phyloP scores from a whole-genome alignment of 2,329 filamentous ascomycete species.

The Claviceps spartinae region DNA sequence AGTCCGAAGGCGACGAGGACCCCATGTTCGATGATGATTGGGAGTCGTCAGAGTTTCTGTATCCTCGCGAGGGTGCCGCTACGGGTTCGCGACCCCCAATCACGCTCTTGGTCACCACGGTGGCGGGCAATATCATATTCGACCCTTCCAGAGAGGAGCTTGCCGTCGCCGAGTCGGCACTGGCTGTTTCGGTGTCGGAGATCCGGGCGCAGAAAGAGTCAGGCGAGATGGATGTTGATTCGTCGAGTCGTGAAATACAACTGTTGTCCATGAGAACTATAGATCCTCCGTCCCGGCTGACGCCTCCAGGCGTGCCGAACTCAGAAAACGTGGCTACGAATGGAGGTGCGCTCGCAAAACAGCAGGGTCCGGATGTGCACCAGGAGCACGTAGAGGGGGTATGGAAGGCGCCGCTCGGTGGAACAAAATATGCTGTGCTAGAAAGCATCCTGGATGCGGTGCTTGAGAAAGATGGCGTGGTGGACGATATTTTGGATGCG shows the following conservation, averaged over 20 bases:
- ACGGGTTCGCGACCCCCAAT: constrained; percentile 55
- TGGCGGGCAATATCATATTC: constrained; percentile 82
- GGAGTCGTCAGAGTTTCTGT: constrained; percentile 69
- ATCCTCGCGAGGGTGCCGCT: constrained; percentile 36
- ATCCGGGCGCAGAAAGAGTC: constrained; percentile 11
- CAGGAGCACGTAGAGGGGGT: constrained; percentile 50
- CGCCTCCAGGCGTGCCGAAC: constrained; percentile 56
- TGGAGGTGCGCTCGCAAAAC: constrained; percentile 23
- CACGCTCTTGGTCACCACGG: constrained; percentile 77
- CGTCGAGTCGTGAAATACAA: constrained; percentile 32
- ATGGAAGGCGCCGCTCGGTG: constrained; percentile 76
- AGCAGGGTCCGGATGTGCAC: constrained; percentile 30
- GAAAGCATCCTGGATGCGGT: constrained; percentile 64
- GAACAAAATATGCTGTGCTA: constrained; percentile 62
- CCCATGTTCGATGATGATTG: constrained; percentile 98
- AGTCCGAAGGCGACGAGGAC: constrained; percentile 86
- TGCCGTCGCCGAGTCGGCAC: constrained; percentile 76
- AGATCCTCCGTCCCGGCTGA: constrained; percentile 60
- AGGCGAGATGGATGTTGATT: constrained; percentile 29
- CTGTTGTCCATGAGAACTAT: constrained; percentile 59
- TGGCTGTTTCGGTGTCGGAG: constrained; percentile 69
- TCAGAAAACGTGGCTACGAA: constrained; percentile 43
- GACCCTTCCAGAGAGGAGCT: constrained; percentile 87
- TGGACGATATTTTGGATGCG: constrained; percentile 72
- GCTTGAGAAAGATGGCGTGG: constrained; percentile 64